phyloP scores from a whole-genome alignment of 345 rosid genomes.

The Lumnitzera racemosa region DNA sequence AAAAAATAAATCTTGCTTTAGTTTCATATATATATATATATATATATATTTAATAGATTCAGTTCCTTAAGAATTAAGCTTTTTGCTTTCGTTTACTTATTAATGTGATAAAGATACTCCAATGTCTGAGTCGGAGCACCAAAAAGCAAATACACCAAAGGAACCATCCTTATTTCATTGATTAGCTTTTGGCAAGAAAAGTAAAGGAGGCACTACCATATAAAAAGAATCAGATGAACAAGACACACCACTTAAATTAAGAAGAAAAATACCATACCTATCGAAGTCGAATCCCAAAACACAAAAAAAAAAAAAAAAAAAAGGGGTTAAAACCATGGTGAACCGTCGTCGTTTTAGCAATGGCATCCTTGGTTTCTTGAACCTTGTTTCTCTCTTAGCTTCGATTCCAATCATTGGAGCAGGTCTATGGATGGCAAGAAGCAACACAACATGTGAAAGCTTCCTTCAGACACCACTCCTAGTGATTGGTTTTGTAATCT shows the following conservation, averaged over 20 bases:
- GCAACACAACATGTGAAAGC: conserved; percentile 69
- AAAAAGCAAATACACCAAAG: too few relatives aligned
- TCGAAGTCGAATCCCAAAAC: conserved; percentile 1
- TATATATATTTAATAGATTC: not conserved
- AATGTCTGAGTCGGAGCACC: too few relatives aligned
- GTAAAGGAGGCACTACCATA: not conserved
- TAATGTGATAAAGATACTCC: too few relatives aligned
- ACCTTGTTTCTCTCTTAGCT: conserved; percentile 70
- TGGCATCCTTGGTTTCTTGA: conserved; percentile 67
- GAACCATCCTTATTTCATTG: too few relatives aligned
- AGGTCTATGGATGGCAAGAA: conserved; percentile 84
- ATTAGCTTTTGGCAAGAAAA: not conserved
- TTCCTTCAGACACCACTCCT: conserved; percentile 85
- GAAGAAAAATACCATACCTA: conserved; percentile 28
- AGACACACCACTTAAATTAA: not conserved
- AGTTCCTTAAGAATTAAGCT: not conserved
- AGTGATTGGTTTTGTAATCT: conserved; percentile 58
- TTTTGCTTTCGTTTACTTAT: too few relatives aligned
- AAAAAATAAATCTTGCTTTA: too few relatives aligned
- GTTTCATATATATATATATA: too few relatives aligned
- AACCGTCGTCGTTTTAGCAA: conserved; percentile 39
- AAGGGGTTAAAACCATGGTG: too few relatives aligned
- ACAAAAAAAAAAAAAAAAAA: too few relatives aligned
- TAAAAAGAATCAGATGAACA: too few relatives aligned
- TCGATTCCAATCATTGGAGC: conserved; percentile 84